phyloP scores from a whole-genome alignment of 306 rosid genomes.

The Glycine soja region DNA sequence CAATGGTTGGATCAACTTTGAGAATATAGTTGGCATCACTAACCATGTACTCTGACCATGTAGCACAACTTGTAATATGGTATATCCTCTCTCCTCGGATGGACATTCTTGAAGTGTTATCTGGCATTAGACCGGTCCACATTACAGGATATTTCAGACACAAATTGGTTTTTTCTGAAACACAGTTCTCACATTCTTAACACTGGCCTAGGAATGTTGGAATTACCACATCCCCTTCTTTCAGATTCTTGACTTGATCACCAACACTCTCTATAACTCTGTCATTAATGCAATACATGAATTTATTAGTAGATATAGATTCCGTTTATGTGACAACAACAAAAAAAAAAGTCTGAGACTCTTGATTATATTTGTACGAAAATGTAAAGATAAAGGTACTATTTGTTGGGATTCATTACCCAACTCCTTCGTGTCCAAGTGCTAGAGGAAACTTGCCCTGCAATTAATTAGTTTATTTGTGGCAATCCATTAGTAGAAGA shows the following conservation, averaged over 20 bases:
- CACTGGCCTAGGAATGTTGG: slow-evolving; percentile 49
- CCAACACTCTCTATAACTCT: slow-evolving; percentile 49
- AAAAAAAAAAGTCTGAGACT: too few species aligned
- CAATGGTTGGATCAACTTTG: slow-evolving; percentile 47
- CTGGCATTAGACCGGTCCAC: slow-evolving; percentile 37
- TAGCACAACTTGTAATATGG: slow-evolving; percentile 40
- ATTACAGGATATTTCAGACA: slow-evolving; percentile 33
- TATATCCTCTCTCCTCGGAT: slow-evolving; percentile 12
- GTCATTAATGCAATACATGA: background rate
- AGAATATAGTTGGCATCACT: slow-evolving; percentile 39
- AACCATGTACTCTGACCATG: slow-evolving; percentile 49
- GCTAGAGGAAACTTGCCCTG: slow-evolving; percentile 61
- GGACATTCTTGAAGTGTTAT: slow-evolving; percentile 48
- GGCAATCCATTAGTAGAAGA: background rate
- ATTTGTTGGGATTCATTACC: slow-evolving; percentile 46
- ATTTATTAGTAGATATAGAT: too few species aligned
- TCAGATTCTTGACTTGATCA: slow-evolving; percentile 37
- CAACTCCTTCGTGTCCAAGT: slow-evolving; percentile 70
- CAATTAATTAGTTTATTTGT: background rate
- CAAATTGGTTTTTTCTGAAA: slow-evolving; percentile 43
- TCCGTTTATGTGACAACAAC: background rate
- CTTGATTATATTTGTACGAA: too few species aligned
- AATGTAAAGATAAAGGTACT: background rate
- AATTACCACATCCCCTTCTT: slow-evolving; percentile 47
- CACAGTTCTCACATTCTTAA: slow-evolving; percentile 46